Evolutionary conservation across 192 early-diverging fungal genomes (phyloP).

Genomic region (Entomortierella beljakovae): DNA sequence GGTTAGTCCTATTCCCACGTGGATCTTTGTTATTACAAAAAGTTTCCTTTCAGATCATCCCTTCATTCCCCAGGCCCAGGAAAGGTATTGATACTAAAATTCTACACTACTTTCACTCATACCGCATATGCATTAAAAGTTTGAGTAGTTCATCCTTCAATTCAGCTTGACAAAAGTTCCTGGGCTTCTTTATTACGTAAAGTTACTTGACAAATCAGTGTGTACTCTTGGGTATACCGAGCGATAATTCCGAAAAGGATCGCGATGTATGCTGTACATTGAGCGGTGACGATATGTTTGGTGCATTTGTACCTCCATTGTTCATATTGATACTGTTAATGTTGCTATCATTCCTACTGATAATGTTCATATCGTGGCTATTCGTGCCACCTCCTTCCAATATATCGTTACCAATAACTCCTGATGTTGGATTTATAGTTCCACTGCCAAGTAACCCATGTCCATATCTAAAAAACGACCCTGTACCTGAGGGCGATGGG

Average conservation of each 20-base stretch:
- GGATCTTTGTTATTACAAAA: too few species aligned
- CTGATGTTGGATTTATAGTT: background rate
- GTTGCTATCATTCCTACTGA: background rate
- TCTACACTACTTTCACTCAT: too few species aligned
- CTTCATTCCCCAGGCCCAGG: too few species aligned
- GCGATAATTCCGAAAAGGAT: constrained; percentile 41
- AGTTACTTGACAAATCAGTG: too few species aligned
- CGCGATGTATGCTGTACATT: constrained; percentile 44
- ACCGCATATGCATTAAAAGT: too few species aligned
- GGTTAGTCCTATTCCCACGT: too few species aligned
- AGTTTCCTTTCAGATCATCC: too few species aligned
- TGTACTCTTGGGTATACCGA: constrained; percentile 24
- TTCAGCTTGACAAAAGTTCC: too few species aligned
- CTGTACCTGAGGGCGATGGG: constrained; percentile 32
- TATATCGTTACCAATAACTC: background rate
- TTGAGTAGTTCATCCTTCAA: too few species aligned
- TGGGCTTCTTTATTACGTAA: too few species aligned
- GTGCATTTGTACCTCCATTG: background rate
- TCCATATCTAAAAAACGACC: constrained; percentile 27
- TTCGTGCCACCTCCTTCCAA: background rate
- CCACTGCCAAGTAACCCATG: background rate
- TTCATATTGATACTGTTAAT: background rate
- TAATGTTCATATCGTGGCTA: background rate
- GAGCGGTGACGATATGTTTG: constrained; percentile 10
- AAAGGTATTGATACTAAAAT: too few species aligned